Conservation (phyloP, 176 grass and related monocot genomes). For the Typha latifolia region DNA sequence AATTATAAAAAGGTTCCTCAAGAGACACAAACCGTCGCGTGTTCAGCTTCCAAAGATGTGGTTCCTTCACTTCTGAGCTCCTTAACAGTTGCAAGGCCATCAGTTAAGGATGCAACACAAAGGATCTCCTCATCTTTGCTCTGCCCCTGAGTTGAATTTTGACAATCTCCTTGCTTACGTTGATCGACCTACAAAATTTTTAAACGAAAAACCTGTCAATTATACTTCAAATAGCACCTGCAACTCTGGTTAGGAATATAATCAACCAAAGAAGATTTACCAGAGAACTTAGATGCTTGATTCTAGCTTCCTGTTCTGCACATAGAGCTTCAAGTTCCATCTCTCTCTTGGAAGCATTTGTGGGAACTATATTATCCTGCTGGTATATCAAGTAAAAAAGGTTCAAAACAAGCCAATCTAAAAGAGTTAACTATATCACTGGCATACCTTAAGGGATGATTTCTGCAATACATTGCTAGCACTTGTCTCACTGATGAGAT, state of each 20-base stretch:
- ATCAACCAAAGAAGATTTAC: constrained; percentile 26
- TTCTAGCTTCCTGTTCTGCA: constrained; percentile 69
- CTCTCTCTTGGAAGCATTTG: constrained; percentile 48
- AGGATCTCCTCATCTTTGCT: not conserved
- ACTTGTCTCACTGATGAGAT: constrained; percentile 16
- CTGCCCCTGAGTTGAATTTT: constrained; percentile 5
- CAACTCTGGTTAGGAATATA: not conserved
- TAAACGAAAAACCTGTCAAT: constrained; percentile 14
- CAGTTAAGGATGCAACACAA: not conserved
- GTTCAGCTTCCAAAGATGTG: constrained; percentile 7
- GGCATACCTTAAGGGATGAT: constrained; percentile 21
- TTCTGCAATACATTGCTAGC: not conserved
- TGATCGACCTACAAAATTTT: constrained; percentile 48
- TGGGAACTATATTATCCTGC: constrained; percentile 15
- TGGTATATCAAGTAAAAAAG: constrained; percentile 21
- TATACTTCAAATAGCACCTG: not conserved
- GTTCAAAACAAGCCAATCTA: not conserved
- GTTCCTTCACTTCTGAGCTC: constrained; percentile 9
- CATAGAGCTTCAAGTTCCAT: constrained; percentile 75
- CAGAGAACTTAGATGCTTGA: constrained; percentile 48
- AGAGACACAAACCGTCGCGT: constrained; percentile 18
- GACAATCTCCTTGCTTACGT: constrained; percentile 31
- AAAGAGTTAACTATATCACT: not conserved
- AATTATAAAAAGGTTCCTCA: not conserved
- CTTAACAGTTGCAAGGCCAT: constrained; percentile 10